Conservation (phyloP, 176 grass and related monocot genomes). For the Ensete ventricosum region DNA sequence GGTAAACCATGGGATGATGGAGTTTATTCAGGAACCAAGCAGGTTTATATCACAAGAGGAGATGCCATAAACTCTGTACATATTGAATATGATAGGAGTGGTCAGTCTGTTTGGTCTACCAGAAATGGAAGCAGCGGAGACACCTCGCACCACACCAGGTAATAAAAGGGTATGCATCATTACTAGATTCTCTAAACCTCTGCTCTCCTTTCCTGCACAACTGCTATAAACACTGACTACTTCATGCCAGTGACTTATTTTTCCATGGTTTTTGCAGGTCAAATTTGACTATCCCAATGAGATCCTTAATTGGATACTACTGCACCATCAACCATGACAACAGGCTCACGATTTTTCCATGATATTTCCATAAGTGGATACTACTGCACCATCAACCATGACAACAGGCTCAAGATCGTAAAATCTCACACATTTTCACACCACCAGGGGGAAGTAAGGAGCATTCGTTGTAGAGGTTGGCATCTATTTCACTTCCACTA, state of each 20-base stretch:
- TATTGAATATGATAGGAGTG: constrained; percentile 85
- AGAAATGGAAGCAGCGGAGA: constrained; percentile 59
- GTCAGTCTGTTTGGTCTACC: constrained; percentile 76
- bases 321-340: constrained; percentile 28
- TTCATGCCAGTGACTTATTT: no score
- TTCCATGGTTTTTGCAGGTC: constrained; percentile 34
- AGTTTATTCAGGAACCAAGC: constrained; percentile 74
- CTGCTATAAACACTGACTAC: no score
- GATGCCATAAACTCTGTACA: constrained; percentile 69
- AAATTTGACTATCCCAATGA: constrained; percentile 83
- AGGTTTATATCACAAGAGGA: constrained; percentile 55
- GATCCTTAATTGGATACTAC: constrained; percentile 74
- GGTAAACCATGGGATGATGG: constrained; percentile 82
- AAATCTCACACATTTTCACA: constrained; percentile 56
- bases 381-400: constrained; percentile 37
- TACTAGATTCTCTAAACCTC: background rate
- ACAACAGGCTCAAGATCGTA: constrained; percentile 35
- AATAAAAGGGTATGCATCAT: background rate
- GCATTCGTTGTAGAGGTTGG: constrained; percentile 68
- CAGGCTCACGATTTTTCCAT: constrained; percentile 26
- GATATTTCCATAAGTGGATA: constrained; percentile 40
- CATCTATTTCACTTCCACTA: constrained; percentile 57
- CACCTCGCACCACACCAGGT: constrained; percentile 65
- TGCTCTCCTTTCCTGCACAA: background rate
- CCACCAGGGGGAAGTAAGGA: constrained; percentile 73